phyloP scores from a whole-genome alignment of 495 filamentous ascomycete genomes.

The Neurospora sp. region DNA sequence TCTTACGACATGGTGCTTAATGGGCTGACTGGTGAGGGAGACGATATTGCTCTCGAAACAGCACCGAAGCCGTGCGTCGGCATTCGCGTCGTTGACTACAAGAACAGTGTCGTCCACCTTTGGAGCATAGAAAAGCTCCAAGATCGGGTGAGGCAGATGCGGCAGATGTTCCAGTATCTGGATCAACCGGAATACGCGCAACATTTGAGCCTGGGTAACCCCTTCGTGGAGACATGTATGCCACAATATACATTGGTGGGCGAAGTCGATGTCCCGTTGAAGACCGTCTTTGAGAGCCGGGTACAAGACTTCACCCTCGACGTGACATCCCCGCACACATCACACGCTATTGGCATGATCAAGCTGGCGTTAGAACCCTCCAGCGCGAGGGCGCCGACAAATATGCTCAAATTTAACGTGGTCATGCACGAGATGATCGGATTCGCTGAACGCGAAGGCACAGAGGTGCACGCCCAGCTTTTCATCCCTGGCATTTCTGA shows the following conservation, averaged over 20 bases:
- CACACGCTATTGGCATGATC: conserved; percentile 78
- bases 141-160: conserved; percentile 78
- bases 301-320: conserved; percentile 92
- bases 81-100: conserved; percentile 86
- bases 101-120: conserved; percentile 73
- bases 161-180: conserved; percentile 92
- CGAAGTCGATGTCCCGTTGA: conserved; percentile 86
- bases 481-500: conserved; percentile 90
- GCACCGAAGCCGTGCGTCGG: conserved; percentile 84
- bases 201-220: conserved; percentile 67
- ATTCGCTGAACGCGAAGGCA: conserved; percentile 93
- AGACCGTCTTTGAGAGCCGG: conserved; percentile 87
- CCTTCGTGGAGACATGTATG: conserved; percentile 81
- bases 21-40: conserved; percentile 77
- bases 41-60: conserved; percentile 72
- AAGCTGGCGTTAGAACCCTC: conserved; percentile 88
- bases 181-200: conserved; percentile 89
- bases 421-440: conserved; percentile 97
- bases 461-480: conserved; percentile 89
- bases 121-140: conserved; percentile 94
- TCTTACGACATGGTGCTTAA: conserved; percentile 95
- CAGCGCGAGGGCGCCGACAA: conserved; percentile 81
- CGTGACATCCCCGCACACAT: conserved; percentile 84
- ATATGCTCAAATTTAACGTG: conserved; percentile 94
- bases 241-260: conserved; percentile 88